These are phyloP conservation scores for Saccharum hybrid DNA, from an alignment of 202 grass and related monocot genomes.

Conservation along the genomic window DNA sequence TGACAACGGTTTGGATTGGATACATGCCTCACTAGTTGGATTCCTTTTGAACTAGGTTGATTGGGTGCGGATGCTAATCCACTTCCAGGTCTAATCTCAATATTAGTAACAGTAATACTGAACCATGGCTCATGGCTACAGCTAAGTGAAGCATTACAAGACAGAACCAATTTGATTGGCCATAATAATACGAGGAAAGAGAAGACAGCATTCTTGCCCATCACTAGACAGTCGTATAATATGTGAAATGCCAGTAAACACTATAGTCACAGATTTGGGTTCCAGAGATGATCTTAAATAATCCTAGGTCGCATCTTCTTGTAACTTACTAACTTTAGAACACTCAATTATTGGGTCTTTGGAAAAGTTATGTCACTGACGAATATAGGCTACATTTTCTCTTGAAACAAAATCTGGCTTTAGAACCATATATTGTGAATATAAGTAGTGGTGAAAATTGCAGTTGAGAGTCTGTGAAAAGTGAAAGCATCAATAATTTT, in stretches of 20 bases:
- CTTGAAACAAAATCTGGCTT: background rate
- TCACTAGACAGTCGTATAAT: background rate
- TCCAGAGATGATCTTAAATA: background rate
- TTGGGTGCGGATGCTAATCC: background rate
- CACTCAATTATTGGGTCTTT: background rate
- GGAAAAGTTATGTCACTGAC: background rate
- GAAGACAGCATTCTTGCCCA: background rate
- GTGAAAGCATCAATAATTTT: background rate
- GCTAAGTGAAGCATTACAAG: constrained; percentile 15
- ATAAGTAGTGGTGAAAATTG: background rate
- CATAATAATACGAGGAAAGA: constrained; percentile 19
- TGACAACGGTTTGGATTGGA: background rate
- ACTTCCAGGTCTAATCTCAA: background rate
- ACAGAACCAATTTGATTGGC: background rate
- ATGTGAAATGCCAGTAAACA: constrained; percentile 8
- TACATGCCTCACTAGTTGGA: background rate
- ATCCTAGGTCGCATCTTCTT: background rate
- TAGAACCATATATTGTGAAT: background rate
- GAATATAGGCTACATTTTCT: background rate
- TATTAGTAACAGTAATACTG: background rate
- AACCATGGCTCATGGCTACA: constrained; percentile 15
- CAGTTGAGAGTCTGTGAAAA: background rate
- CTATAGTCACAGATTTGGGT: background rate
- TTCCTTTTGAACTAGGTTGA: background rate
- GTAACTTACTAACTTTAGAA: background rate